These are phyloP conservation scores for Pharnaceum exiguum DNA, from an alignment of 148 eudicot species.

Conservation along the genomic window DNA sequence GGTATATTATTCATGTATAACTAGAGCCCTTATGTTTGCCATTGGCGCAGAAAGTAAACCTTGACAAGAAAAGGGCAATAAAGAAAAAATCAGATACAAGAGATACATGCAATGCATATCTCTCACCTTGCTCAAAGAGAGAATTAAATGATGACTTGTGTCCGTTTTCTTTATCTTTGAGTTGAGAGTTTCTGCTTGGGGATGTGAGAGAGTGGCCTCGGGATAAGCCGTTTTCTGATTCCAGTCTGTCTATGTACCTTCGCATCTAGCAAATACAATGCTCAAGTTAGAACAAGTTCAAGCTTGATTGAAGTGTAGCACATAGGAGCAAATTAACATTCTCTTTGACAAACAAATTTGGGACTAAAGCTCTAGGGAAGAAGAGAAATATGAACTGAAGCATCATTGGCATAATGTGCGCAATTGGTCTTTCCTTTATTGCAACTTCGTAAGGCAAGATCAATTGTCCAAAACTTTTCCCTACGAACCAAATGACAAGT, in stretches of 20 bases:
- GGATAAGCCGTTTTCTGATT: constrained; percentile 41
- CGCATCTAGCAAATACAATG: constrained; percentile 37
- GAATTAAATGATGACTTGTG: constrained; percentile 56
- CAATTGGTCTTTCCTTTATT: no score
- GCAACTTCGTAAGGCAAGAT: no score
- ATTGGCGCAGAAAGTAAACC: not conserved
- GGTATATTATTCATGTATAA: no score
- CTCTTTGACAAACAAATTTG: not conserved
- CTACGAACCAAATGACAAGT: not conserved
- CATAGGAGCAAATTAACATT: not conserved
- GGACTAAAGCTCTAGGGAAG: not conserved
- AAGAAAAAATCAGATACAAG: not conserved
- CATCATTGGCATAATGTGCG: no score
- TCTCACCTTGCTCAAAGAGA: constrained; percentile 85
- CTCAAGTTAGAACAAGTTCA: constrained; percentile 6
- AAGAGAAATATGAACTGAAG: no score
- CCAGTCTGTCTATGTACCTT: constrained; percentile 49
- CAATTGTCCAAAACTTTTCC: no score
- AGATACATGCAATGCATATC: not conserved
- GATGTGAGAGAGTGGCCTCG: constrained; percentile 42
- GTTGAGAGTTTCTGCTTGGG: constrained; percentile 45
- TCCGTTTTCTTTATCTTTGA: constrained; percentile 55
- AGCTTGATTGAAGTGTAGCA: not conserved
- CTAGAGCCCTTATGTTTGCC: not conserved
- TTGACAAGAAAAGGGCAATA: not conserved